Conservation (phyloP, 2,329 filamentous ascomycete genomes). For the Colletotrichum sublineola region DNA sequence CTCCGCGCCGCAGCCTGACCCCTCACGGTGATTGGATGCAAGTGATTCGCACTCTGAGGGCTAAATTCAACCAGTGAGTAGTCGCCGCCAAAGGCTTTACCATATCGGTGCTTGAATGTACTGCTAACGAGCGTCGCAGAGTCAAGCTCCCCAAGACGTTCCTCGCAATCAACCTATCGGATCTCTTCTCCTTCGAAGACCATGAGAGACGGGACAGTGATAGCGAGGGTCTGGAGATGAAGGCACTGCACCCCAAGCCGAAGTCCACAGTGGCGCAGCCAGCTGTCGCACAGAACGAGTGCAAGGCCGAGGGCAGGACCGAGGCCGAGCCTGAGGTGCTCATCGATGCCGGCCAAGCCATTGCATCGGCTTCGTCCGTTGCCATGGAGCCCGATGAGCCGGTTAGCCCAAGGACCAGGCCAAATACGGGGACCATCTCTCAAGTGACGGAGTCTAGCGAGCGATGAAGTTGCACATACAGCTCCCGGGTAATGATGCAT, state of each 20-base stretch:
- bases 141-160: slow-evolving; percentile 77
- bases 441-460: slow-evolving; percentile 10
- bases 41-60: slow-evolving; percentile 94
- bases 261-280: slow-evolving; percentile 27
- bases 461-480: not conserved
- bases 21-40: slow-evolving; percentile 95
- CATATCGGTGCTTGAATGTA: slow-evolving; percentile 2
- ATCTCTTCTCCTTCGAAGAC: slow-evolving; percentile 72
- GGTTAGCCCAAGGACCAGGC: slow-evolving; percentile 21
- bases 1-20: slow-evolving; percentile 89
- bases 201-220: slow-evolving; percentile 66
- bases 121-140: slow-evolving; percentile 51
- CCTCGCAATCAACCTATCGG: slow-evolving; percentile 73
- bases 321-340: slow-evolving; percentile 35
- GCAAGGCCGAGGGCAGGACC: slow-evolving; percentile 14
- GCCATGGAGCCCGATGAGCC: slow-evolving; percentile 17
- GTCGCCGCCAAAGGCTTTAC: slow-evolving; percentile 51
- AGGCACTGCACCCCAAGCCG: slow-evolving; percentile 50
- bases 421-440: slow-evolving; percentile 4
- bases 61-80: slow-evolving; percentile 93
- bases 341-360: slow-evolving; percentile 39
- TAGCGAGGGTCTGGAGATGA: slow-evolving; percentile 63
- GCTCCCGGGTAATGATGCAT: not conserved
- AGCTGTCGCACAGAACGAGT: slow-evolving; percentile 10
- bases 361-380: slow-evolving; percentile 15